Conservation (phyloP, 768 basidiomycete genomes). For the Lepiota brunneoincarnata region DNA sequence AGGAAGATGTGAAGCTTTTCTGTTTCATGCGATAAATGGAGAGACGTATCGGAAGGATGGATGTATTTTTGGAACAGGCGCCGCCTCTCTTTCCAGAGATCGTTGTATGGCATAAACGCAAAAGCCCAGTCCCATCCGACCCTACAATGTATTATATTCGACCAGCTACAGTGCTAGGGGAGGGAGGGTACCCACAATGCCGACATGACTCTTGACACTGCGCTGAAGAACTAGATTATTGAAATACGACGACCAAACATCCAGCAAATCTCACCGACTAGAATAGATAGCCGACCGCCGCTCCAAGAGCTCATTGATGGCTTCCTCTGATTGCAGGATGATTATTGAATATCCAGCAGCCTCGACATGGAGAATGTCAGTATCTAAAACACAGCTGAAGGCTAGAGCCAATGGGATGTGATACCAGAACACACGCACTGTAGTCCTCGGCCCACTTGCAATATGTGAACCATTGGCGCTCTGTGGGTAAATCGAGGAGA, state of each 20-base stretch:
- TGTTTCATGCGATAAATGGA: neutral
- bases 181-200: constrained; percentile 3
- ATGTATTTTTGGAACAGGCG: neutral
- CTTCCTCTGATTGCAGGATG: constrained; percentile 28
- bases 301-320: constrained; percentile 39
- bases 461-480: constrained; percentile 39
- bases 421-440: constrained; percentile 18
- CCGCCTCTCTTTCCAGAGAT: neutral
- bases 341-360: constrained; percentile 19
- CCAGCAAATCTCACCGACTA: no score
- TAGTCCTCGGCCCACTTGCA: constrained; percentile 38
- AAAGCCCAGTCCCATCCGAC: neutral
- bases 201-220: constrained; percentile 2
- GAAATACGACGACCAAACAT: no score
- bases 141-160: no score
- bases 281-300: constrained; percentile 40
- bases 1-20: constrained; percentile 22
- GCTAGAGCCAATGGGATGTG: neutral
- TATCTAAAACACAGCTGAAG: neutral
- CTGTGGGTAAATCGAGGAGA: constrained; percentile 37
- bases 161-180: neutral
- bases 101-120: neutral
- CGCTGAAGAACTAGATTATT: no score
- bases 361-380: neutral
- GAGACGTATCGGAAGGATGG: neutral